Conservation (phyloP, 306 rosid species). For the Fragaria vesca region DNA sequence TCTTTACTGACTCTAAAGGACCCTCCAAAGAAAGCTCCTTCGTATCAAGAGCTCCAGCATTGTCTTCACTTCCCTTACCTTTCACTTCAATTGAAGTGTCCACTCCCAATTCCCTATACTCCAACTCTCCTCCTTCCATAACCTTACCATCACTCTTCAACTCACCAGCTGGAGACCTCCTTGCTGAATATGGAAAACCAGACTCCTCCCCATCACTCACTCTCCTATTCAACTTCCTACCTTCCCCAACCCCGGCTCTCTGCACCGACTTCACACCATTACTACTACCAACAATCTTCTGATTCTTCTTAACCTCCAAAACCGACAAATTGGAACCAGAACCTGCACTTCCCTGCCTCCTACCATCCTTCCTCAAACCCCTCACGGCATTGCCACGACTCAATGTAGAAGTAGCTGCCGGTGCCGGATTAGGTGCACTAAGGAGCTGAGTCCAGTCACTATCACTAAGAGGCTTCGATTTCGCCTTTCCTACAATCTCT, state of each 20-base stretch:
- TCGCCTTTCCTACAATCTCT: constrained; percentile 41
- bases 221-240: constrained; percentile 54
- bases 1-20: constrained; percentile 26
- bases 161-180: constrained; percentile 43
- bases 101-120: constrained; percentile 30
- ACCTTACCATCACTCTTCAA: constrained; percentile 41
- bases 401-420: constrained; percentile 35
- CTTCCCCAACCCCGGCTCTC: constrained; percentile 34
- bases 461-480: constrained; percentile 53
- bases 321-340: constrained; percentile 26
- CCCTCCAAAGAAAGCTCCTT: constrained; percentile 34
- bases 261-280: constrained; percentile 34
- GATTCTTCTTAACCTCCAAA: constrained; percentile 50
- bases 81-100: constrained; percentile 30
- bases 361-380: constrained; percentile 47
- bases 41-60: constrained; percentile 23
- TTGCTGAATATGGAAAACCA: constrained; percentile 40
- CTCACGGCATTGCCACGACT: constrained; percentile 44
- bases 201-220: constrained; percentile 60
- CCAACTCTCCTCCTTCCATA: constrained; percentile 30
- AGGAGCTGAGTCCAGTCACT: constrained; percentile 94
- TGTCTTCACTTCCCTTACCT: constrained; percentile 39
- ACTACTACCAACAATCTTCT: constrained; percentile 30
- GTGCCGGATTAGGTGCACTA: constrained; percentile 48
- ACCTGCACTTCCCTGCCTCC: constrained; percentile 43